Evolutionary conservation across 805 yeast species (phyloP), one percentile per base, ranked within the genome.

Genomic region (Suhomyces sp.): DNA sequence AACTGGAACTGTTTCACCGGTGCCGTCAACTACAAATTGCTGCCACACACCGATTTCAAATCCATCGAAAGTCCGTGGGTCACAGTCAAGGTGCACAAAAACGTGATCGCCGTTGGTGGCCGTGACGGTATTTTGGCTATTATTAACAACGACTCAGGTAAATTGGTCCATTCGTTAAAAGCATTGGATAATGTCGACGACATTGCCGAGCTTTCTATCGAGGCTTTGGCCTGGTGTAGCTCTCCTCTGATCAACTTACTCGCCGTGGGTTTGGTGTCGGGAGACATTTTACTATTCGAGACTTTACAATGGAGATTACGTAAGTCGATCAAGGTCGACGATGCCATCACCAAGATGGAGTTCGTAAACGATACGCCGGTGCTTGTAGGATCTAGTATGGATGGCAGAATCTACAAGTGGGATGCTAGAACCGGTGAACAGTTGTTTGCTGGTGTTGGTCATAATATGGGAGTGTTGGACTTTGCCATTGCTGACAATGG

Each of bases 11-110:
- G 92, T 52, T 92, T 82, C 73, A 84, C 93, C 4, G 84, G 84
- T 27, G 83, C 81, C 45, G 82, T 83, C 35, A 77, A 81, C 56
- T 93, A 83, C 75, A 87, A 85, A 61, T 73, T 89, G 53, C 78
- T 80, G 51, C 81, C 83, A 21, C 66, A 68, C 54, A 76, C 77
- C 21, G 87, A 85, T 53, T 82, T 90, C 65, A 86, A 83, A 62
- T 96, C 94, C 27, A 78, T 80, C 49, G 75, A 78, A 54, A 87
- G 94, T 49, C 96, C 97, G 19, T 94, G 98, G 97, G 93, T 93
- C 45, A 80, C 93, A 4, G 62, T 89, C 24, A 71, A 83, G 39
- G 80, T 80, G 6, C 74, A 80, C 52, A 66, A 73, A 24, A 77
- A 75, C 59, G 72, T 86, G 43, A 66, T 84, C 22, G 97, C 97